These are phyloP conservation scores for Marasmius fiardii DNA, from an alignment of 1,284 basidiomycete genomes.

Conservation along the genomic window DNA sequence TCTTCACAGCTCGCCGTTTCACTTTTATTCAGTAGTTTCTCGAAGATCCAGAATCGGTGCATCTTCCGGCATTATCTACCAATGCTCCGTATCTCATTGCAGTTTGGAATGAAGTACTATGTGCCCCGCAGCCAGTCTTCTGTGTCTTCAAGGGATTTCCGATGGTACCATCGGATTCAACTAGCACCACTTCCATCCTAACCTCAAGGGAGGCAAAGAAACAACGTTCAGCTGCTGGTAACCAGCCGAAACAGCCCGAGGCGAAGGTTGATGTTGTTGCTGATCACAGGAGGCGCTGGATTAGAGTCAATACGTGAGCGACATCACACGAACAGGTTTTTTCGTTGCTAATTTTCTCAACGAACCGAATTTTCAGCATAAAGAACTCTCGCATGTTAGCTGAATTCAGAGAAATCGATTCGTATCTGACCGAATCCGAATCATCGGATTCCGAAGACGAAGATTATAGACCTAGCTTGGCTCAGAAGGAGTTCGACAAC, in stretches of 20 bases:
- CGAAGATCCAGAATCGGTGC: slow-evolving; percentile 37
- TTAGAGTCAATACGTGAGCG: slow-evolving; percentile 82
- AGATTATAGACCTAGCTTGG: slow-evolving; percentile 30
- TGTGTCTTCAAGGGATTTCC: slow-evolving; percentile 56
- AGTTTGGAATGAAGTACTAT: slow-evolving; percentile 73
- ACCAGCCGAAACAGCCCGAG: slow-evolving; percentile 31
- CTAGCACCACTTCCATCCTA: slow-evolving; percentile 1
- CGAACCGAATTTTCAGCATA: slow-evolving; percentile 41
- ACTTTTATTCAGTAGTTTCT: slow-evolving; percentile 55
- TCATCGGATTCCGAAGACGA: slow-evolving; percentile 31
- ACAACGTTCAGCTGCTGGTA: not conserved
- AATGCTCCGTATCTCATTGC: slow-evolving; percentile 75
- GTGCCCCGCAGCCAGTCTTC: slow-evolving; percentile 53
- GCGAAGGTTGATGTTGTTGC: slow-evolving; percentile 82
- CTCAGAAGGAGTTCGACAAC: slow-evolving; percentile 62
- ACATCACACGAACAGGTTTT: too few species aligned
- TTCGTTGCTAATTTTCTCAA: not conserved
- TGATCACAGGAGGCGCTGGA: slow-evolving; percentile 70
- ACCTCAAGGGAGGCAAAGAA: slow-evolving; percentile 11
- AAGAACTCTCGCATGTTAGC: slow-evolving; percentile 73
- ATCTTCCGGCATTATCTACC: slow-evolving; percentile 53
- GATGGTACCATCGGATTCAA: slow-evolving; percentile 15
- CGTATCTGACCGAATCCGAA: slow-evolving; percentile 60
- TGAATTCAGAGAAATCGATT: slow-evolving; percentile 80
- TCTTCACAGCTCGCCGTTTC: slow-evolving; percentile 1